A percentile compares a stretch with the other conserved stretches of the same genome.
Conservation (phyloP, 1,284 basidiomycete genomes). For the Leccinum insigne region DNA sequence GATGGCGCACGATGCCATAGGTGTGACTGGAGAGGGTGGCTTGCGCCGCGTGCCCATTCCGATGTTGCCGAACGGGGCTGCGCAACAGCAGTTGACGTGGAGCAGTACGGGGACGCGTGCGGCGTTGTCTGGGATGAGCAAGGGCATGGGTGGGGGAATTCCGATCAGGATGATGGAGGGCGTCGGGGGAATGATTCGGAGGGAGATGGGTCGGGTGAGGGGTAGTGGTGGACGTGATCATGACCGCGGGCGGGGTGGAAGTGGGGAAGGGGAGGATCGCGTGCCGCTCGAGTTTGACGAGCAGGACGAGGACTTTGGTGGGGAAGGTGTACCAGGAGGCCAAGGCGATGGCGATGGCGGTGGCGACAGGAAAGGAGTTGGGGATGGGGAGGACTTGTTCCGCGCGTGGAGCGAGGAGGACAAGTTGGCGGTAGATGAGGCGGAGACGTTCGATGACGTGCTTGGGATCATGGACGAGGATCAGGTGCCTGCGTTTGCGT, state of each 20-base stretch:
- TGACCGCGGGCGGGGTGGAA: background rate
- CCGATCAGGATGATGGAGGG: conserved; percentile 62
- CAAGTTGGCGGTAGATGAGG: conserved; percentile 56
- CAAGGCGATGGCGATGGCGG: conserved; percentile 30
- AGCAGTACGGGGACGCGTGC: conserved; percentile 16
- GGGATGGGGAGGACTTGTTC: conserved; percentile 41
- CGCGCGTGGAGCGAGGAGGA: conserved; percentile 51
- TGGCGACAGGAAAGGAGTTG: background rate
- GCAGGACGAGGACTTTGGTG: conserved; percentile 62
- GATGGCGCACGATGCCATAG: conserved; percentile 51
- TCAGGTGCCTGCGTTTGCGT: conserved; percentile 30
- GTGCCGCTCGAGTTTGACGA: conserved; percentile 73
- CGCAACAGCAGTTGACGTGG: conserved; percentile 23
- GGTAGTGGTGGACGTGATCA: background rate
- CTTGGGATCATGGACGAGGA: conserved; percentile 67
- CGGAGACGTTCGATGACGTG: conserved; percentile 64
- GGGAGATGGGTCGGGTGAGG: conserved; percentile 53
- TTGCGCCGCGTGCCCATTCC: conserved; percentile 50
- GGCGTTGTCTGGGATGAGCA: conserved; percentile 20
- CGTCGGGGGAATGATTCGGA: conserved; percentile 57
- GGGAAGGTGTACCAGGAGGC: background rate
- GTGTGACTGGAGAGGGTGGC: conserved; percentile 25
- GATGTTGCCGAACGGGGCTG: conserved; percentile 66
- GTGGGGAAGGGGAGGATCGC: background rate
- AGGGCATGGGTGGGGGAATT: conserved; percentile 33